phyloP scores from a whole-genome alignment of 305 asterid genomes.

The Fraxinus baroniana region DNA sequence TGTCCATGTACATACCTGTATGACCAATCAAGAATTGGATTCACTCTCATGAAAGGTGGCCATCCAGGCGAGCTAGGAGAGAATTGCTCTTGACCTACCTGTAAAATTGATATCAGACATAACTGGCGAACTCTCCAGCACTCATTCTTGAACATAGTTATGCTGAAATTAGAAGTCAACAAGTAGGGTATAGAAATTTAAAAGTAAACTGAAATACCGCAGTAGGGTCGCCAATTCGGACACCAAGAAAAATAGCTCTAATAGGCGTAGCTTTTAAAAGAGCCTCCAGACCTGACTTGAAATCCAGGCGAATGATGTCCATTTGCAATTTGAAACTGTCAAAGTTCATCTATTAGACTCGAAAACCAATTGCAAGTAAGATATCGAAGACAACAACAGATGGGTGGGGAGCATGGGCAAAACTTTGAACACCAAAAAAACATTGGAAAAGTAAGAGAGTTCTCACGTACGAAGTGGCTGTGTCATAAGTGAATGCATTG shows the following conservation, averaged over 20 bases:
- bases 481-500: slow-evolving; percentile 83
- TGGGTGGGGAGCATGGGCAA: background rate
- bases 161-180: slow-evolving; percentile 15
- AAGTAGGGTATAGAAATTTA: background rate
- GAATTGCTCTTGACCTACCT: slow-evolving; percentile 95
- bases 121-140: background rate
- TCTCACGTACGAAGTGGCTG: slow-evolving; percentile 54
- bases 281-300: slow-evolving; percentile 77
- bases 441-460: background rate
- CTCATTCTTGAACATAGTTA: background rate
- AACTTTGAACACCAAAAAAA: background rate
- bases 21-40: slow-evolving; percentile 98
- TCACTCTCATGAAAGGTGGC: slow-evolving; percentile 99
- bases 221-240: slow-evolving; percentile 92
- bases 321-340: slow-evolving; percentile 71
- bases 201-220: slow-evolving; percentile 49
- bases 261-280: slow-evolving; percentile 69
- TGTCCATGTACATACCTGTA: slow-evolving; percentile 55
- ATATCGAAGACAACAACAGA: background rate
- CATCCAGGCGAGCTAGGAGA: slow-evolving; percentile 97
- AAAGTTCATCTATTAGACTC: slow-evolving; percentile 21
- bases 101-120: slow-evolving; percentile 27
- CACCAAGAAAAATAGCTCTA: slow-evolving; percentile 91
- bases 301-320: slow-evolving; percentile 73
- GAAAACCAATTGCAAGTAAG: slow-evolving; percentile 19